Evolutionary conservation across 2,329 filamentous ascomycete species (phyloP), one percentile per base, ranked within the genome.

Genomic region (Mariannaea elegans): DNA sequence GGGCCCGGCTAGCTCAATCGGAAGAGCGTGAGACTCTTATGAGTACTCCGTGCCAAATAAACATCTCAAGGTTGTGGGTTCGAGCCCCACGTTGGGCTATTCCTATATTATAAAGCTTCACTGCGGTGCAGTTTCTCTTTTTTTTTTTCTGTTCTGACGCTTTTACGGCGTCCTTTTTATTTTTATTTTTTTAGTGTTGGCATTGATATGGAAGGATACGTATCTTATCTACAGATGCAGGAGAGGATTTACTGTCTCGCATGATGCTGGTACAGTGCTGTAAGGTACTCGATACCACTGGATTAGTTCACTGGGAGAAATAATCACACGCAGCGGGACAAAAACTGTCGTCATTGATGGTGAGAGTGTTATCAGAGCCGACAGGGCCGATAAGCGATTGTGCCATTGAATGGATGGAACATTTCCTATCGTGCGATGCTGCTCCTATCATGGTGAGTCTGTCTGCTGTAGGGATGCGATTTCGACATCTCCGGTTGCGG

Each of bases 1-100:
- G 57, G 53, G 65, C 65, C 65, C 64, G 69, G 68, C 68, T 71
- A 72, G 68, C 66, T 73, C 66, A 71, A 72, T 72, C 65, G 67
- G 70, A 87, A 88, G 85, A 88, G 85, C 84, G 85, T 87, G 81
- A 87, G 86, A 87, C 86, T 88, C 85, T 83, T 83, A 83, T 16
- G 63, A 68, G 67, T 65, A 61, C 66, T 48, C 69, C 24, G 24
- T 27, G 9, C 24, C 5, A 27, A 6, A 27, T 27, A 38, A 27
- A 27, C 24, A 83, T 82, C 81, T 83, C 79, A 82, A 83, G 81
- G 80, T 78, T 83, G 80, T 78, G 80, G 80, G 83, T 84, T 83
- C 80, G 80, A 82, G 74, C 76, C 75, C 75, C 75, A 73, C 75
- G 73, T 76, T 71, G 75, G 75, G 72, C 74, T 77, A 24, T 58